A percentile compares a stretch with the other conserved stretches of the same genome.
These are phyloP conservation scores for Botrytis hyacinthi DNA, from an alignment of 2,329 filamentous ascomycete genomes.

Conservation along the genomic window DNA sequence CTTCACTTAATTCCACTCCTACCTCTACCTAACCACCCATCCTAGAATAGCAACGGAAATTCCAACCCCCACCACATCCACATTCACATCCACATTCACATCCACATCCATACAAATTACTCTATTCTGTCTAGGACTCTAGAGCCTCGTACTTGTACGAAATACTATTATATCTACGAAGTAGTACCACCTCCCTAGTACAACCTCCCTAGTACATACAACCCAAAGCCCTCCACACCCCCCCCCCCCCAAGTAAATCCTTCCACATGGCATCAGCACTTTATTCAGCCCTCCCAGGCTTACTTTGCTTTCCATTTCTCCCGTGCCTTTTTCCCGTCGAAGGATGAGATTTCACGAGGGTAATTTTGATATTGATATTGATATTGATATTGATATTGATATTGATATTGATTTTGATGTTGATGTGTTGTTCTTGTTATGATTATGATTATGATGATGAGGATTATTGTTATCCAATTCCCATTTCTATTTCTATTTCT, in stretches of 20 bases:
- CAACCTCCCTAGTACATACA: too few species aligned
- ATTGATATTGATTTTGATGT: neutral
- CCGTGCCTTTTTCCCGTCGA: neutral
- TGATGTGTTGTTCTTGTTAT: too few species aligned
- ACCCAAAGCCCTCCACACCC: too few species aligned
- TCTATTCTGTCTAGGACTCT: too few species aligned
- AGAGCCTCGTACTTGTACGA: too few species aligned
- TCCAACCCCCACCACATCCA: neutral
- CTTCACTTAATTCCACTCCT: too few species aligned
- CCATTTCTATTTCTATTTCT: neutral
- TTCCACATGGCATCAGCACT: constrained; percentile 7
- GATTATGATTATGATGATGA: neutral
- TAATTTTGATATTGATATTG: too few species aligned
- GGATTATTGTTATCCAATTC: neutral
- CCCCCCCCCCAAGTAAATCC: neutral
- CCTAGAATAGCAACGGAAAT: neutral
- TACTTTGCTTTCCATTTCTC: neutral
- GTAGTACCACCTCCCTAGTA: too few species aligned
- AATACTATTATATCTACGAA: too few species aligned
- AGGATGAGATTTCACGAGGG: too few species aligned
- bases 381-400: too few species aligned
- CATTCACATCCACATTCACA: neutral
- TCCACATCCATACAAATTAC: neutral
- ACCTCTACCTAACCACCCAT: neutral
- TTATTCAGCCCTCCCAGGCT: neutral